A percentile compares a stretch with the other conserved stretches of the same genome.
phyloP scores from a whole-genome alignment of 495 filamentous ascomycete species.

The Penicillium salamii region DNA sequence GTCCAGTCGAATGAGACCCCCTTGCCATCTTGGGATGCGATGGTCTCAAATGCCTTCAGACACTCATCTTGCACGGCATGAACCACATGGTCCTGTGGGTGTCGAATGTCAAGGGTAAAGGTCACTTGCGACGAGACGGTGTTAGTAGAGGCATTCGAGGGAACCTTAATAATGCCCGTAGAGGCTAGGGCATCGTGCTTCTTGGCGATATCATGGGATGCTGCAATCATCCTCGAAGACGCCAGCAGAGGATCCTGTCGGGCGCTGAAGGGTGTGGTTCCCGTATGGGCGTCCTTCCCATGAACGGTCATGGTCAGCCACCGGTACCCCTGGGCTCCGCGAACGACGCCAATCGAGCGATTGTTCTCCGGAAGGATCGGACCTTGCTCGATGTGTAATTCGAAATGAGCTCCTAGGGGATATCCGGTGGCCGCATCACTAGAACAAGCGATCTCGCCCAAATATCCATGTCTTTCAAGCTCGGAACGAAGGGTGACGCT shows the following conservation, averaged over 20 bases:
- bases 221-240: conserved; percentile 62
- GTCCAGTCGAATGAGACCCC: conserved; percentile 48
- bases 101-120: conserved; percentile 69
- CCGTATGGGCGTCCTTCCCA: conserved; percentile 68
- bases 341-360: conserved; percentile 63
- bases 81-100: conserved; percentile 54
- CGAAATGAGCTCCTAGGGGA: conserved; percentile 69
- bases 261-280: conserved; percentile 60
- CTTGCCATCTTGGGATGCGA: conserved; percentile 48
- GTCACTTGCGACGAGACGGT: conserved; percentile 65
- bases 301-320: conserved; percentile 62
- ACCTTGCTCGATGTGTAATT: conserved; percentile 79
- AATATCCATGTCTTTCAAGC: conserved; percentile 65
- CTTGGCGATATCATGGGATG: conserved; percentile 59
- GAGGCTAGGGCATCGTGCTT: conserved; percentile 53
- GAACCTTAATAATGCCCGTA: conserved; percentile 63
- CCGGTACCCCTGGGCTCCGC: conserved; percentile 58
- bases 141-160: conserved; percentile 59
- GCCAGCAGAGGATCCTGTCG: conserved; percentile 59
- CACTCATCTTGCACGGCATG: conserved; percentile 47
- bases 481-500: conserved; percentile 54
- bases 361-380: conserved; percentile 58
- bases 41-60: conserved; percentile 43
- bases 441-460: conserved; percentile 46
- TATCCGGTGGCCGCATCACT: conserved; percentile 33